Conservation (phyloP, 768 basidiomycete genomes). For the Cystoderma amianthinum region DNA sequence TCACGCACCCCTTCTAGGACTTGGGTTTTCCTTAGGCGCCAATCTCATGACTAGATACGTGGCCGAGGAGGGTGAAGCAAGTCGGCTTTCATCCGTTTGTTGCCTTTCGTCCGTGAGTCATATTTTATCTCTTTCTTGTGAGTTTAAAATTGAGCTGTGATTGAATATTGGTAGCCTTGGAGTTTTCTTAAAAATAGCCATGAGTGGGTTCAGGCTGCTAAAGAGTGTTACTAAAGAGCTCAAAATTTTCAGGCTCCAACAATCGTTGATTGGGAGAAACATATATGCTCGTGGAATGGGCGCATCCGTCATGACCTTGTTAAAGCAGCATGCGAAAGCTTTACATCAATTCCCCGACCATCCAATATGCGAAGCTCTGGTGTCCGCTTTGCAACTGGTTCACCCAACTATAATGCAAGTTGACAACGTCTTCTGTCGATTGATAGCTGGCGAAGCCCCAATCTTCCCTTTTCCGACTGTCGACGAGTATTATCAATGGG, state of each 20-base stretch:
- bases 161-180: slow-evolving; percentile 24
- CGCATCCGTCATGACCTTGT: slow-evolving; percentile 41
- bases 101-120: slow-evolving; percentile 52
- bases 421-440: slow-evolving; percentile 41
- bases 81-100: slow-evolving; percentile 47
- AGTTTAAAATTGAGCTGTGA: neutral
- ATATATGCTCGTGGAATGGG: slow-evolving; percentile 60
- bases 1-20: slow-evolving; percentile 59
- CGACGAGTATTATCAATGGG: slow-evolving; percentile 20
- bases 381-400: slow-evolving; percentile 25
- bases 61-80: slow-evolving; percentile 58
- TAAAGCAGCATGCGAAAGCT: slow-evolving; percentile 29
- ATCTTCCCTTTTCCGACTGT: slow-evolving; percentile 19
- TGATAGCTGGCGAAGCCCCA: slow-evolving; percentile 38
- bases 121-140: neutral
- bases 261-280: slow-evolving; percentile 34
- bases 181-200: slow-evolving; percentile 23
- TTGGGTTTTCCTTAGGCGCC: slow-evolving; percentile 82
- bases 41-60: slow-evolving; percentile 73
- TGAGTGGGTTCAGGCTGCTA: slow-evolving; percentile 19
- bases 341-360: slow-evolving; percentile 34
- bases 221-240: neutral
- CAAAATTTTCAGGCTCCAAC: slow-evolving; percentile 30
- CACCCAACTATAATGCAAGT: slow-evolving; percentile 33
- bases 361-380: slow-evolving; percentile 25